Evolutionary conservation across 164 flowering plant species (phyloP).

Genomic region (Sedum album): DNA sequence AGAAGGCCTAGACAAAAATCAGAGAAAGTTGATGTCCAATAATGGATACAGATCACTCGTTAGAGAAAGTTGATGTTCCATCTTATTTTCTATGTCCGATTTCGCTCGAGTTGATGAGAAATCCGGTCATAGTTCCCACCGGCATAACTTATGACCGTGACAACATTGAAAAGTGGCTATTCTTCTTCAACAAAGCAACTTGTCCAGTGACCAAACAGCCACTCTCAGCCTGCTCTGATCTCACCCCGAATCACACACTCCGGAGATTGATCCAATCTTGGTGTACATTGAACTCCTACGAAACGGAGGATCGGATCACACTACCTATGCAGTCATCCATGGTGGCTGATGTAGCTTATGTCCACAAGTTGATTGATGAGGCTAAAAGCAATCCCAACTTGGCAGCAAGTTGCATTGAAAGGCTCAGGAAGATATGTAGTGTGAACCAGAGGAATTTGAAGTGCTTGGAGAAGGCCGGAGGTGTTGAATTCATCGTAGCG

Average conservation of each 20-base stretch:
- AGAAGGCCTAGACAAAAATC: not conserved
- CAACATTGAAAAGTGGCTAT: conserved; percentile 2
- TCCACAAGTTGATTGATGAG: not conserved
- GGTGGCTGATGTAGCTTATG: not conserved
- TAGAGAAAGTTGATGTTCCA: not conserved
- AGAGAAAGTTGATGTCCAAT: not conserved
- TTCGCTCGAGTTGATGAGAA: not conserved
- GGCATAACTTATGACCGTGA: conserved; percentile 3
- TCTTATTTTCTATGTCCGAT: not conserved
- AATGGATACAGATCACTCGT: not conserved
- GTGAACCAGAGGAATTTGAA: not conserved
- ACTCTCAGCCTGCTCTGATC: not conserved
- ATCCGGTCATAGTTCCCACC: not conserved
- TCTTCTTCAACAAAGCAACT: not conserved
- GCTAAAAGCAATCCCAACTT: not conserved
- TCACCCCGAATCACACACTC: conserved; percentile 1
- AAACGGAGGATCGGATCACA: not conserved
- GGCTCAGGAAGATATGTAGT: not conserved
- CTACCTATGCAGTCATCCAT: not conserved
- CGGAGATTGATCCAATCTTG: conserved; percentile 6
- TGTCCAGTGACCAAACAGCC: conserved; percentile 8
- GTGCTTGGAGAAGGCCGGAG: conserved; percentile 2
- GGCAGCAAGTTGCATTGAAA: not conserved
- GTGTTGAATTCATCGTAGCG: conserved; percentile 1
- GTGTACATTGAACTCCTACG: conserved; percentile 4